These are phyloP conservation scores for Phyllosticta citribraziliensis DNA, from an alignment of 2,329 filamentous ascomycete genomes.

Conservation along the genomic window DNA sequence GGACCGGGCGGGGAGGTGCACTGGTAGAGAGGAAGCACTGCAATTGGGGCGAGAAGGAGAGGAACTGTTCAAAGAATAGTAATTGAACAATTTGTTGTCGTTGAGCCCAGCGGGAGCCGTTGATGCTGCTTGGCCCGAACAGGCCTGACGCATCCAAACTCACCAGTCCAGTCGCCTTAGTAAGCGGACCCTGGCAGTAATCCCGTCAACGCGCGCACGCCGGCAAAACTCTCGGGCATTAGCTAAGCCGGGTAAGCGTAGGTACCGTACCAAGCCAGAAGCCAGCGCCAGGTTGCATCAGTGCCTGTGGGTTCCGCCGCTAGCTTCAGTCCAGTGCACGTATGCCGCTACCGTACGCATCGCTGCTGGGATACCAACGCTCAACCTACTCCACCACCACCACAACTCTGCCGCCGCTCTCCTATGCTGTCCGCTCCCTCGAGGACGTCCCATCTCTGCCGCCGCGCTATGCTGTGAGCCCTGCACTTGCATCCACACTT, in stretches of 20 bases:
- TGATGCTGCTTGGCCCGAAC: background rate
- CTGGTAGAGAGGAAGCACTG: no score
- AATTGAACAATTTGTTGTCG: background rate
- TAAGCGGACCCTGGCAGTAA: background rate
- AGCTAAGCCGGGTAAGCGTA: no score
- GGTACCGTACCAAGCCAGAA: no score
- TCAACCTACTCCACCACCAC: background rate
- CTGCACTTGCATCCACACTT: background rate
- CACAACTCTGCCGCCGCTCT: background rate
- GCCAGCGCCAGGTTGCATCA: no score
- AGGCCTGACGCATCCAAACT: background rate
- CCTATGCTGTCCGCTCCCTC: background rate
- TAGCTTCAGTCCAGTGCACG: background rate
- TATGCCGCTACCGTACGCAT: background rate
- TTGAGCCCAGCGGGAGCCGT: background rate
- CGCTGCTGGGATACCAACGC: background rate
- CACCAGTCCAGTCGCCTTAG: background rate
- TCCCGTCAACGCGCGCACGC: no score
- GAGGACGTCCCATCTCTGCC: background rate
- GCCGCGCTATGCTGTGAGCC: slow-evolving; percentile 8
- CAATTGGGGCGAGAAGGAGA: no score
- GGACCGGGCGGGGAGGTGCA: no score
- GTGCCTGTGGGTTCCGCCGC: background rate
- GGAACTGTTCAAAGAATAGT: background rate
- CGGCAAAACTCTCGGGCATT: no score